Evolutionary conservation across 148 eudicot species (phyloP), one percentile per base, ranked within the genome.

Genomic region (Nyssa sinensis): DNA sequence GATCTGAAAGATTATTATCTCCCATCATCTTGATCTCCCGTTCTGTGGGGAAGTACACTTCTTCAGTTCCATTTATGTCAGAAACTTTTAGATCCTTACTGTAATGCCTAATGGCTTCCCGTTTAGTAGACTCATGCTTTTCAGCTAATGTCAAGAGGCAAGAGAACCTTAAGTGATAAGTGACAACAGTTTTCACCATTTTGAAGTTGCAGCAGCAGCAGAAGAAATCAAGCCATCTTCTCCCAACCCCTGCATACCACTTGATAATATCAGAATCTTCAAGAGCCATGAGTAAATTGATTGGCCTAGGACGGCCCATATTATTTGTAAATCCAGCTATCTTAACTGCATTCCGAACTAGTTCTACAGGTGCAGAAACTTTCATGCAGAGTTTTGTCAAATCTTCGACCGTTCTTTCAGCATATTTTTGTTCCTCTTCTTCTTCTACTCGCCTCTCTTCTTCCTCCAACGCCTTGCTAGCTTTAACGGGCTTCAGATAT

Each of bases 231-330:
- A 94, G 97, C 96, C 96, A 94, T 81, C 97, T 86, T 81, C 70
- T 88, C 59, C 94, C 98, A 1, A 94, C 82, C 25, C 98, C 98
- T 0, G 94, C 92, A 63, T 94, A 92, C 98, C 97, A 94, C 74
- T 90, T 92, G 66, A 94, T 78, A 19, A 94, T 88, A 70, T 92
- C 91, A 25, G 74, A 72, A 71, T 94, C 98, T 80, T 94, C 97
- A 49, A 92, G 90, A 70, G 87, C 87, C 78, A 70, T 80, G 49
- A 95, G 92, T 30, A 77, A 71, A 61, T 75, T 75, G 24, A 95
- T 86, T 1, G 98, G 96, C 76, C 96, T 90, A 5, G 98, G 98
- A 12, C 97, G 96, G 41, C 98, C 98, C 96, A 95, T 87, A 67
- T 83, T 77, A 67, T 95, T 92, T 44, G 97, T 95, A 76, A 95